A percentile compares a stretch with the other conserved stretches of the same genome.
Evolutionary conservation across 257 asterid genomes (phyloP).

Genomic region (Cruciata laevipes): DNA sequence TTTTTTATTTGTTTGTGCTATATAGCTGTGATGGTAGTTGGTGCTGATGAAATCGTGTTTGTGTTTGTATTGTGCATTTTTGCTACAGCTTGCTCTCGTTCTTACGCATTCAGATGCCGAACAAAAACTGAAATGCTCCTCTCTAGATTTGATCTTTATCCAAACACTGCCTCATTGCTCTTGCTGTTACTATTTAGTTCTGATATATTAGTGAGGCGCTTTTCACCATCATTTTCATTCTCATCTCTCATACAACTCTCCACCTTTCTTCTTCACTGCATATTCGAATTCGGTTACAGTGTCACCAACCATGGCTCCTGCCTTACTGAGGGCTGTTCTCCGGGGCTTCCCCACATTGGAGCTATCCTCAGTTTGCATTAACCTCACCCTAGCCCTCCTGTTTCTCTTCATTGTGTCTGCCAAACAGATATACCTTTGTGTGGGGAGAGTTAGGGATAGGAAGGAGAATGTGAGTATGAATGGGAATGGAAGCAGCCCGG

Average conservation of each 20-base stretch:
- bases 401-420: slow-evolving; percentile 62
- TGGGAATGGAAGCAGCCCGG: slow-evolving; percentile 17
- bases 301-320: slow-evolving; percentile 22
- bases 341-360: slow-evolving; percentile 54
- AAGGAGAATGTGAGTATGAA: slow-evolving; percentile 38
- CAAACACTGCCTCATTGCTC: slow-evolving; percentile 14
- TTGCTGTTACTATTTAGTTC: slow-evolving; percentile 8
- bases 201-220: slow-evolving; percentile 17
- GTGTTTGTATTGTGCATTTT: slow-evolving; percentile 37
- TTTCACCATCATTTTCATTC: slow-evolving; percentile 32
- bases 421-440: slow-evolving; percentile 51
- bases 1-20: slow-evolving; percentile 21
- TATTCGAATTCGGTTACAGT: slow-evolving; percentile 34
- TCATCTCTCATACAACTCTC: slow-evolving; percentile 24
- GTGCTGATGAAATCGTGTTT: slow-evolving; percentile 45
- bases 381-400: slow-evolving; percentile 56
- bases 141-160: slow-evolving; percentile 40
- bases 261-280: slow-evolving; percentile 7
- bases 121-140: slow-evolving; percentile 62
- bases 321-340: slow-evolving; percentile 24
- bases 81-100: slow-evolving; percentile 41
- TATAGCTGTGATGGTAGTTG: not conserved
- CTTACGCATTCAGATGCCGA: slow-evolving; percentile 61
- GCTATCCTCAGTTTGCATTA: slow-evolving; percentile 65
- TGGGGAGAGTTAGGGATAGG: slow-evolving; percentile 42